Conservation (phyloP, 768 basidiomycete genomes). For the Amanita muscaria region DNA sequence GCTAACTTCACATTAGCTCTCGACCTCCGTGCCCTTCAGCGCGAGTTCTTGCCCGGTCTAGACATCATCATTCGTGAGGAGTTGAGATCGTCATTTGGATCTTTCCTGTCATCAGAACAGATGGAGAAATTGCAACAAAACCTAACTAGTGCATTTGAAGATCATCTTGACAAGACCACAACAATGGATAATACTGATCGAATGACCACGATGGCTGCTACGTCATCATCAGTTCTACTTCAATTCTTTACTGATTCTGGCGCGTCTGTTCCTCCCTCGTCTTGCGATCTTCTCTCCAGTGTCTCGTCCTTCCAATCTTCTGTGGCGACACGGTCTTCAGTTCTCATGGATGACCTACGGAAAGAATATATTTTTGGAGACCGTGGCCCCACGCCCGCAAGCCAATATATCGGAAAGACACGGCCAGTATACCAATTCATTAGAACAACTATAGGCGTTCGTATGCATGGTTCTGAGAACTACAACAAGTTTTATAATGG, state of each 20-base stretch:
- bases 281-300: constrained; percentile 17
- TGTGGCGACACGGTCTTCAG: constrained; percentile 38
- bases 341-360: constrained; percentile 39
- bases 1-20: constrained; percentile 35
- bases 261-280: constrained; percentile 20
- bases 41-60: constrained; percentile 45
- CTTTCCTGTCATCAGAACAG: constrained; percentile 23
- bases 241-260: constrained; percentile 34
- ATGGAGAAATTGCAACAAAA: constrained; percentile 23
- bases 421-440: constrained; percentile 63
- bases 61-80: constrained; percentile 40
- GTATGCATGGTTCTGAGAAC: constrained; percentile 76
- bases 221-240: constrained; percentile 41
- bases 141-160: constrained; percentile 33
- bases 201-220: constrained; percentile 55
- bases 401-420: constrained; percentile 52
- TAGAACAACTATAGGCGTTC: constrained; percentile 51
- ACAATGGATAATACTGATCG: constrained; percentile 63
- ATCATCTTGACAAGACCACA: constrained; percentile 56
- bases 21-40: constrained; percentile 68
- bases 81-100: constrained; percentile 34
- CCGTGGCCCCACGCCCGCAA: constrained; percentile 56
- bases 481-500: constrained; percentile 33
- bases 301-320: constrained; percentile 44
- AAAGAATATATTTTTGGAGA: constrained; percentile 48